These are phyloP conservation scores for Scheffersomyces cryptocercus DNA, from an alignment of 1,139 yeast species.

Conservation along the genomic window DNA sequence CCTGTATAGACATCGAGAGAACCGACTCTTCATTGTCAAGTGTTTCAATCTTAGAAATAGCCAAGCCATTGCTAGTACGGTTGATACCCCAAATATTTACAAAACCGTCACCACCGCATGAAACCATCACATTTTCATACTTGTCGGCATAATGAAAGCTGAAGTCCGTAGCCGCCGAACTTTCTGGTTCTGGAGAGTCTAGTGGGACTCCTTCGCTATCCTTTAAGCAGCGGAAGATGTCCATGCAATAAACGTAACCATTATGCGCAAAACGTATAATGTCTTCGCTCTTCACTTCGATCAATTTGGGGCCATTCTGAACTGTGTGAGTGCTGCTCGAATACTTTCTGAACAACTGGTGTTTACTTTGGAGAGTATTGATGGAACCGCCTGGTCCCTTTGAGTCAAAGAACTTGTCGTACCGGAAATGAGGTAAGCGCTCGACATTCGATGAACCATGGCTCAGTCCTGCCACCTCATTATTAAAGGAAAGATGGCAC, in stretches of 20 bases:
- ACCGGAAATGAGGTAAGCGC: conserved; percentile 76
- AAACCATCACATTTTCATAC: conserved; percentile 25
- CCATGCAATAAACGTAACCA: conserved; percentile 83
- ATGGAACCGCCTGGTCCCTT: conserved; percentile 75
- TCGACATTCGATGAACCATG: conserved; percentile 17
- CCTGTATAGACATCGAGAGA: conserved; percentile 62
- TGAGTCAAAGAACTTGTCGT: conserved; percentile 87
- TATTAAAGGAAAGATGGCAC: conserved; percentile 41
- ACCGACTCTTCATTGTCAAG: conserved; percentile 71
- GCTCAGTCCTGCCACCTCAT: not conserved
- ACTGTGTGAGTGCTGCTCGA: conserved; percentile 10
- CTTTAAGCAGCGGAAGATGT: conserved; percentile 21
- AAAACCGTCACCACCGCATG: conserved; percentile 90
- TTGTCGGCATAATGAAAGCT: conserved; percentile 17
- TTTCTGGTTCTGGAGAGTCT: conserved; percentile 1
- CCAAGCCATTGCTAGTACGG: conserved; percentile 9
- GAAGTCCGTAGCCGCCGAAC: conserved; percentile 19
- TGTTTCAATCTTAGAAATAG: conserved; percentile 29
- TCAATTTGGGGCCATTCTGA: conserved; percentile 29
- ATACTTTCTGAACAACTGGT: conserved; percentile 25
- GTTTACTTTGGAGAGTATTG: conserved; percentile 34
- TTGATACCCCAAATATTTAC: conserved; percentile 69
- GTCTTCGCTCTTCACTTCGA: conserved; percentile 70
- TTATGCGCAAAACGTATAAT: conserved; percentile 83
- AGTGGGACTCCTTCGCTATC: not conserved